phyloP scores from a whole-genome alignment of 1,284 basidiomycete genomes.

The Cutaneotrichosporon cutaneum region DNA sequence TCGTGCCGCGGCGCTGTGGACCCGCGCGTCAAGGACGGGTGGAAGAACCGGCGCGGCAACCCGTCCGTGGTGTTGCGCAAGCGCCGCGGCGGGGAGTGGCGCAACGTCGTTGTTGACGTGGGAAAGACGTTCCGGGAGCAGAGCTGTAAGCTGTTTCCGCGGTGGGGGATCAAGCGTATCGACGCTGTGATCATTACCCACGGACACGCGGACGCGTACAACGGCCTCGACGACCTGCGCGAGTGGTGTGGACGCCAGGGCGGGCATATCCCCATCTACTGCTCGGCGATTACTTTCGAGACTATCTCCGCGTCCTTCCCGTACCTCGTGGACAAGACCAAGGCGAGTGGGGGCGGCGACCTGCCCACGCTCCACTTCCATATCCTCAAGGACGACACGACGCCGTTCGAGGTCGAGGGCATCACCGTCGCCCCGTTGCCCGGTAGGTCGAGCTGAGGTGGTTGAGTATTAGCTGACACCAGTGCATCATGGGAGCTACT shows the following conservation, averaged over 20 bases:
- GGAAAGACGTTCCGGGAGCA: constrained; percentile 54
- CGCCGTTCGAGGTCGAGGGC: constrained; percentile 39
- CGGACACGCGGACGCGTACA: constrained; percentile 51
- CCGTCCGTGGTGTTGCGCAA: constrained; percentile 43
- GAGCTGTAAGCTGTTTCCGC: constrained; percentile 47
- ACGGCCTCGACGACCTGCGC: constrained; percentile 44
- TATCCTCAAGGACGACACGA: constrained; percentile 41
- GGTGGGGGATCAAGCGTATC: constrained; percentile 49
- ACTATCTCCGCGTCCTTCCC: constrained; percentile 48
- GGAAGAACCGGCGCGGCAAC: constrained; percentile 52
- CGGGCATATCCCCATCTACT: constrained; percentile 44
- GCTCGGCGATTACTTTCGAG: constrained; percentile 43
- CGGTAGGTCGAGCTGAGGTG: constrained; percentile 25
- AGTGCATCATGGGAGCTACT: constrained; percentile 35
- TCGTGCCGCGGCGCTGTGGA: constrained; percentile 48
- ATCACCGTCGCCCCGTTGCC: constrained; percentile 42
- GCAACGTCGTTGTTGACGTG: constrained; percentile 54
- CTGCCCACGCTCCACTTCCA: constrained; percentile 45
- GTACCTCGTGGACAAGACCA: constrained; percentile 51
- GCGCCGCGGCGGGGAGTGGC: constrained; percentile 27
- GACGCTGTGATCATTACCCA: constrained; percentile 55
- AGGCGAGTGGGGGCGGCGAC: constrained; percentile 54
- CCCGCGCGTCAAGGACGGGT: constrained; percentile 39
- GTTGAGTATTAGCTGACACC: constrained; percentile 5
- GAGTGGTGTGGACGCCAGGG: constrained; percentile 50